phyloP scores from a whole-genome alignment of 805 yeast genomes.

The Priceomyces castillae region DNA sequence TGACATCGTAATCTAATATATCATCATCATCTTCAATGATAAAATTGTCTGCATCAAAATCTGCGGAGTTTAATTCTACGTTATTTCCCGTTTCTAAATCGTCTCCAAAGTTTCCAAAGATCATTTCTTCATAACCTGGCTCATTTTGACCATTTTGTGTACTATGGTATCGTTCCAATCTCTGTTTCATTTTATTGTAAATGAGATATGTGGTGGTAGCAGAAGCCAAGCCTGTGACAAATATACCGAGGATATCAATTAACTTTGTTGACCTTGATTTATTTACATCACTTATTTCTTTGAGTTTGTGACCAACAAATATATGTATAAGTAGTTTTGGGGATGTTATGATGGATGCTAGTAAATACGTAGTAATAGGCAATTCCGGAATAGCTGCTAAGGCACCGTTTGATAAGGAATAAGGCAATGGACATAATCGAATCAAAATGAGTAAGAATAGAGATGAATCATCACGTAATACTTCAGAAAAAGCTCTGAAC shows the following conservation, averaged over 20 bases:
- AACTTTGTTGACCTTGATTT: slow-evolving; percentile 49
- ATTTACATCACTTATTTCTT: slow-evolving; percentile 58
- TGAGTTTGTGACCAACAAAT: slow-evolving; percentile 74
- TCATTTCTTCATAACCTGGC: slow-evolving; percentile 27
- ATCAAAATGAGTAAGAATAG: slow-evolving; percentile 67
- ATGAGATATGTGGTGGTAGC: slow-evolving; percentile 63
- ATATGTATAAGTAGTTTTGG: slow-evolving; percentile 79
- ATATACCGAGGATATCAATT: slow-evolving; percentile 61
- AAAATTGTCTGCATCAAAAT: slow-evolving; percentile 40
- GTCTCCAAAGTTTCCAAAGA: slow-evolving; percentile 42
- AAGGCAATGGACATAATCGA: slow-evolving; percentile 89
- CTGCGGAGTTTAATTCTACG: slow-evolving; percentile 36
- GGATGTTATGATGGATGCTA: slow-evolving; percentile 72
- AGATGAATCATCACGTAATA: slow-evolving; percentile 64
- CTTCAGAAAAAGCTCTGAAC: slow-evolving; percentile 71
- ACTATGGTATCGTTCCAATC: slow-evolving; percentile 27
- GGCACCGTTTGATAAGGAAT: slow-evolving; percentile 89
- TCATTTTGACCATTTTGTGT: slow-evolving; percentile 8
- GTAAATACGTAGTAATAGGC: slow-evolving; percentile 54
- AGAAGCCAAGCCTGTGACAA: slow-evolving; percentile 54
- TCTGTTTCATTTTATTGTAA: slow-evolving; percentile 51
- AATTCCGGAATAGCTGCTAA: slow-evolving; percentile 84
- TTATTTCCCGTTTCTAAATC: slow-evolving; percentile 30
- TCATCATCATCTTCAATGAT: slow-evolving; percentile 39
- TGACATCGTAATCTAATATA: slow-evolving; percentile 2